Base-by-base conservation (phyloP, 805 yeast species). In the Starmerella roubikii region DNA sequence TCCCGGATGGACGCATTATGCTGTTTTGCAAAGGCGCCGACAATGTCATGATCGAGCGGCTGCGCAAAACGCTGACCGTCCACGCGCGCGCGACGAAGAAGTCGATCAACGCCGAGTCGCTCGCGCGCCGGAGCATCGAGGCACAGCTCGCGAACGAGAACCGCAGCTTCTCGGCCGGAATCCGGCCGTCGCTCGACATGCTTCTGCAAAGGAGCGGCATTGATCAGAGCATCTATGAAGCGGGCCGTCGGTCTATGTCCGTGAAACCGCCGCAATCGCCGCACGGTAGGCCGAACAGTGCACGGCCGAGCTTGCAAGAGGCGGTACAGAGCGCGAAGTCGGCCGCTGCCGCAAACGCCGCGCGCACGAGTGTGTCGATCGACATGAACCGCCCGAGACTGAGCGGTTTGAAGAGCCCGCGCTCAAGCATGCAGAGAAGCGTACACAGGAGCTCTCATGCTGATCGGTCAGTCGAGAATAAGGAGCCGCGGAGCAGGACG, bases 21-120 rank as follows among this genome's bases (percentile, higher is more conserved):
- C 54, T 91, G 46, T 63, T 91, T 31, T 84, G 94, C 60, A 91
- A 91, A 60, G 99, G 98, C 39, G 98, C 99, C 2, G 98, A 91
- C 57, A 83, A 83, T 52, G 70, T 88, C 10, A 82, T 91, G 35
- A 56, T 86, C 37, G 94, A 86, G 37, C 69, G 81, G 41, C 64
- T 91, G 42, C 35, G 32, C 24, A 67, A 65, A 40, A 34, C 49
- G 5, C 65, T 76, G 46, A 48, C 69, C 0, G 71, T 69, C 1
- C 37, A 78, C 35, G 94, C 93, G 0, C 58, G 61, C 17, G 54
- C 57, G n/a, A 83, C 79, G 53, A 70, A 77, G 32, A 62, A 59
- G n/a, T 84, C 83, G 39, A 68, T 84, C 7, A 58, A 75, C 21
- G 58, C 65, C 21, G 68, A 67, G 29, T 64, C 85, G 0, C 62